Conservation (phyloP, 2,329 filamentous ascomycete species). For the Aspergillus pseudotamarii region DNA sequence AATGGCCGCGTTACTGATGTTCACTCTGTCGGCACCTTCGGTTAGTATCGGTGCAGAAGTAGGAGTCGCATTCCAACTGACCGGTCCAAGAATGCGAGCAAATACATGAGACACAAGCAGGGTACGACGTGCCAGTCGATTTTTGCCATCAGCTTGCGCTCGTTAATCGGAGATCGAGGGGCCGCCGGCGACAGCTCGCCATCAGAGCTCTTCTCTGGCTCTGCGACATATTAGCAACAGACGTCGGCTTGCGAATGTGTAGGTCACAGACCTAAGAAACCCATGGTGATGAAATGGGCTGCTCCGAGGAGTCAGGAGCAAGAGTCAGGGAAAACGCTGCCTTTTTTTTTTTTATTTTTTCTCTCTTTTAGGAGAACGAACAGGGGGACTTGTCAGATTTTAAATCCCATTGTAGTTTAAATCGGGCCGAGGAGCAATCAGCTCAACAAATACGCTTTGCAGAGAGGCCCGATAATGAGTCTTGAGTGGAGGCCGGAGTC, state of each 20-base stretch:
- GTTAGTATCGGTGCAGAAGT: not conserved
- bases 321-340: not conserved
- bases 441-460: not conserved
- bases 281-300: not conserved
- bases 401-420: not conserved
- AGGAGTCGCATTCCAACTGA: conserved; percentile 24
- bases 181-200: conserved; percentile 22
- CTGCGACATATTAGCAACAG: not conserved
- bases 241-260: not conserved
- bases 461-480: not conserved
- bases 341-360: not conserved
- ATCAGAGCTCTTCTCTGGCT: not conserved
- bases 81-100: conserved; percentile 67
- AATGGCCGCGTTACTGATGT: conserved; percentile 75
- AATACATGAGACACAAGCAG: conserved; percentile 71
- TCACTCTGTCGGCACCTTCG: conserved; percentile 56
- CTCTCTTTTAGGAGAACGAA: not conserved
- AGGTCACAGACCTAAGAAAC: not conserved
- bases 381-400: not conserved
- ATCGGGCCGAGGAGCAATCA: not conserved
- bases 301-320: not conserved
- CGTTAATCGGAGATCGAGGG: conserved; percentile 41
- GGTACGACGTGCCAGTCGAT: conserved; percentile 74
- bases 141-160: conserved; percentile 67
- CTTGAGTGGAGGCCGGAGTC: conserved; percentile 1